Evolutionary conservation across 371 early-diverging fungal species (phyloP).

Genomic region (Chytridiales sp.): DNA sequence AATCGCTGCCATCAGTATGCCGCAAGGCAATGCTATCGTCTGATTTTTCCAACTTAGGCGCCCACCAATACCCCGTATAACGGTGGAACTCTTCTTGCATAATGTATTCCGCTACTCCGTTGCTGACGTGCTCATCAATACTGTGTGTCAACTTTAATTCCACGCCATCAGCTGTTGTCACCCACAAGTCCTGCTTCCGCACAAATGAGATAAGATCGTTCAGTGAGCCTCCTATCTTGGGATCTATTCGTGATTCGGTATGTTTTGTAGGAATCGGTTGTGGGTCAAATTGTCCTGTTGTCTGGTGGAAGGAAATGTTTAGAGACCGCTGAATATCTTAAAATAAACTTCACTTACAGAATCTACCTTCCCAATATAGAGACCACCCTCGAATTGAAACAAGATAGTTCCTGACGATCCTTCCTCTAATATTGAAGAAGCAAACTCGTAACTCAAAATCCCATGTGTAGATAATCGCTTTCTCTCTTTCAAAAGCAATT

Average conservation of each 20-base stretch:
- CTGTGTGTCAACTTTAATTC: slow-evolving; percentile 67
- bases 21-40: too few species aligned
- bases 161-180: slow-evolving; percentile 53
- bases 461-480: slow-evolving; percentile 27
- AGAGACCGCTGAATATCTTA: neutral
- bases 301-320: neutral
- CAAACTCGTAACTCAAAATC: slow-evolving; percentile 19
- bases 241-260: slow-evolving; percentile 47
- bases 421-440: neutral
- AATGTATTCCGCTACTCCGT: slow-evolving; percentile 72
- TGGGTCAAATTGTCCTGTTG: slow-evolving; percentile 18
- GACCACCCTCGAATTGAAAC: slow-evolving; percentile 27
- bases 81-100: slow-evolving; percentile 82
- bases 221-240: slow-evolving; percentile 60
- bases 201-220: slow-evolving; percentile 60
- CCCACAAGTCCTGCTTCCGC: slow-evolving; percentile 66
- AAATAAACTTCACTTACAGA: slow-evolving; percentile 10
- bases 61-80: slow-evolving; percentile 70
- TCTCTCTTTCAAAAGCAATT: slow-evolving; percentile 33
- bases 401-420: slow-evolving; percentile 15
- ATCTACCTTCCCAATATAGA: slow-evolving; percentile 28
- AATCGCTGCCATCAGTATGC: neutral
- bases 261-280: slow-evolving; percentile 4
- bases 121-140: slow-evolving; percentile 42
- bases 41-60: slow-evolving; percentile 31